Evolutionary conservation across 768 basidiomycete genomes (phyloP).

Genomic region (Suillus hirtellus): DNA sequence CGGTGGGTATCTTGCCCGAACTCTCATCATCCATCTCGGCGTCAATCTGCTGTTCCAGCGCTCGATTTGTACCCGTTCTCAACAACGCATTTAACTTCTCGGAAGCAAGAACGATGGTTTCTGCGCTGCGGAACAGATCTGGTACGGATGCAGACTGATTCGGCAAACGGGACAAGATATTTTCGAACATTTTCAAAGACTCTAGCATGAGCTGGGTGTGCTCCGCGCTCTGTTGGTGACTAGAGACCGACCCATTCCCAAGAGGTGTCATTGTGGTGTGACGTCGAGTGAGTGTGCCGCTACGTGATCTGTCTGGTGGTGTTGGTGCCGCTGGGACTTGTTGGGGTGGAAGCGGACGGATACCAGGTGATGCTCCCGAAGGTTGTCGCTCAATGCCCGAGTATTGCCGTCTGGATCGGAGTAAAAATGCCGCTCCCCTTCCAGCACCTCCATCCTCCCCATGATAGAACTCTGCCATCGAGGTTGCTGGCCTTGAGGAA

Average conservation of each 20-base stretch:
- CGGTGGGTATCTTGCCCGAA: slow-evolving; percentile 23
- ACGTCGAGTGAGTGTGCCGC: slow-evolving; percentile 14
- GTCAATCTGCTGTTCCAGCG: slow-evolving; percentile 74
- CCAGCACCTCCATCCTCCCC: slow-evolving; percentile 15
- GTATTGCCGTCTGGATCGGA: slow-evolving; percentile 26
- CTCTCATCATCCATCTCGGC: slow-evolving; percentile 63
- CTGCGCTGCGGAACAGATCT: slow-evolving; percentile 63
- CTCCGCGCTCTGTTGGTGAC: slow-evolving; percentile 41
- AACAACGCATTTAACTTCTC: slow-evolving; percentile 66
- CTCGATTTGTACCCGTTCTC: slow-evolving; percentile 52
- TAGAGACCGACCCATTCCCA: slow-evolving; percentile 16
- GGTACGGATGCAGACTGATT: slow-evolving; percentile 43
- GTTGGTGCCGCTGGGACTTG: slow-evolving; percentile 21
- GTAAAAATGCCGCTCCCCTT: slow-evolving; percentile 16
- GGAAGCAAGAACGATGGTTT: slow-evolving; percentile 62
- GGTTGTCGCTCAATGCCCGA: slow-evolving; percentile 14
- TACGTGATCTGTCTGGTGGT: slow-evolving; percentile 16
- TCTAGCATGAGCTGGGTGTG: slow-evolving; percentile 74
- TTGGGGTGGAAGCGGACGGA: slow-evolving; percentile 15
- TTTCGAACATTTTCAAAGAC: slow-evolving; percentile 68
- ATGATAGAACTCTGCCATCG: slow-evolving; percentile 53
- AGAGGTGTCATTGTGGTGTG: slow-evolving; percentile 22
- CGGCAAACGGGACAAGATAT: slow-evolving; percentile 58
- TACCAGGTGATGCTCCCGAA: slow-evolving; percentile 19
- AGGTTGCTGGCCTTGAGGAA: slow-evolving; percentile 48